Evolutionary conservation across 495 filamentous ascomycete species (phyloP), one percentile per base, ranked within the genome.

Genomic region (Trichoderma parareesei): DNA sequence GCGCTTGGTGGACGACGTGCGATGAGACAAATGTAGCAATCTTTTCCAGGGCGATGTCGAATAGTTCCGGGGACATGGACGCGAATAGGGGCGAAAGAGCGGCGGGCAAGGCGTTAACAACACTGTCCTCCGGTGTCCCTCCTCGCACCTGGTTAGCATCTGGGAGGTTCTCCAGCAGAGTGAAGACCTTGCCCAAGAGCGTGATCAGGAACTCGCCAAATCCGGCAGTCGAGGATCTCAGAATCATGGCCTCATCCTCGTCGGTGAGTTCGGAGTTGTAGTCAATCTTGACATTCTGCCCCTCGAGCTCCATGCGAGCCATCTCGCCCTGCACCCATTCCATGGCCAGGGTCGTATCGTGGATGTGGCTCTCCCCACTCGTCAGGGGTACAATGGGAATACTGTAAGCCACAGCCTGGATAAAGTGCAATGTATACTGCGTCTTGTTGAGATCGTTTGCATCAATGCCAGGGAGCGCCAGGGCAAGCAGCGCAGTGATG

Each of bases 401-500:
- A 66, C 90, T 95, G 77, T 98, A 98, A 65, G 91, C 90, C 38
- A 97, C 90, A 42, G 89, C 86, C 77, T 98, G 94, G 57, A 99
- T 93, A 71, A 96, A 97, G 63, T 93, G 90, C 61, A 99, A 79
- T 2, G 93, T 93, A 74, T 96, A 90, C 62, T 96, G 80, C 20
- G 94, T 97, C 77, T 99, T 99, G 67, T 93, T 91, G 40, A 99
- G 81, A 76, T 99, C 94, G 73, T 99, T 99, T 40, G 94, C 93
- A 77, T 99, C 94, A 62, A 99, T 95, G 40, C 94, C 94, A 2
- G 94, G 94, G 44, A 99, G 80, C 2, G 94, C 91, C 64, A 99
- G 83, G 8, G 93, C 95, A 20, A 99, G 76, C 42, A 98, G 75
- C 1, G 93, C 92, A 11, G 95, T 98, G 70, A 98, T 85, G 72